Base-by-base conservation (phyloP, 495 filamentous ascomycete species). In the Xylaria bambusicola region DNA sequence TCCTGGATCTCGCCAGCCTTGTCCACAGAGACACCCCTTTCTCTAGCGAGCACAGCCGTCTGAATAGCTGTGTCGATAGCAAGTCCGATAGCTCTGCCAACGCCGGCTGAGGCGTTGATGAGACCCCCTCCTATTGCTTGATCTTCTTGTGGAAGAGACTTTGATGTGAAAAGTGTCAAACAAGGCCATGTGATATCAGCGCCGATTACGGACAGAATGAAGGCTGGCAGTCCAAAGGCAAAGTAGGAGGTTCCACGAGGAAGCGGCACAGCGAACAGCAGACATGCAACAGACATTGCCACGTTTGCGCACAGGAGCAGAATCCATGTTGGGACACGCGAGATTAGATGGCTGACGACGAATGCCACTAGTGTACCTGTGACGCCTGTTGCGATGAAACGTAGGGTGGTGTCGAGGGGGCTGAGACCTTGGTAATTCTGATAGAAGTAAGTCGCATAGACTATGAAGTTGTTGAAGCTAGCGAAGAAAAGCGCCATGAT, bases 401-500 rank as follows among this genome's bases (percentile, higher is more conserved):
- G 79, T 9, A 87, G 67, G 0, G 83, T 86, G 0, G 84, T 87
- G 62, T 85, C 75, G 27, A 87, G 70, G 0, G 82, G 64, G 1
- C 66, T 70, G 7, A 82, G 76, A 0, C 75, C 80, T 62, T 82
- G 81, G 61, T 81, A 87, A 60, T 83, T 76, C 70, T 88, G 85
- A 64, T 78, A 87, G 67, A 83, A 84, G 63, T 84, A 87, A 8
- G 85, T 88, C 6, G 83, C 77, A 63, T 79, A 86, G 31, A 88
- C 72, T 23, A 86, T 62, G 52, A 74, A 84, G 52, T 83, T 82
- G 66, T 82, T 86, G 72, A 86, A 88, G 27, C 72, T 69, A 36
- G 76, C 75, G 62, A 85, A 87, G 73, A 86, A 86, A 8, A 87
- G 62, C 10, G 71, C 74, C 75, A 85, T 84, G 60, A 83, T 84